These are phyloP conservation scores for Cryptomeria japonica DNA, from an alignment of 75 land plant species.

Conservation along the genomic window DNA sequence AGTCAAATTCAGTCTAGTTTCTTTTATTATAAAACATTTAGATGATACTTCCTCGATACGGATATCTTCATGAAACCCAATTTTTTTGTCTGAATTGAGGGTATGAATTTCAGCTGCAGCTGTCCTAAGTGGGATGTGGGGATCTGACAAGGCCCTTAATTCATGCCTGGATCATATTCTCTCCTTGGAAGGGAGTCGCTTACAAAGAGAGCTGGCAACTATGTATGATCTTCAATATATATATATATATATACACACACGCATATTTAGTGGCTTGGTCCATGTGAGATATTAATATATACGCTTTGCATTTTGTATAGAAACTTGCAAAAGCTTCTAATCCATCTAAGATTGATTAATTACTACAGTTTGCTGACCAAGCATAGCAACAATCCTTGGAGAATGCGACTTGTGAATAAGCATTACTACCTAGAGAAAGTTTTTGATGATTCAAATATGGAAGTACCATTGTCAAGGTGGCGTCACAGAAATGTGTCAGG, in stretches of 20 bases:
- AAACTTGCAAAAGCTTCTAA: not conserved
- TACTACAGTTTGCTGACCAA: slow-evolving; percentile 38
- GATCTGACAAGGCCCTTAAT: slow-evolving; percentile 26
- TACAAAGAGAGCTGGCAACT: slow-evolving; percentile 47
- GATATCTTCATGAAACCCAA: not conserved
- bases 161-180: slow-evolving; percentile 43
- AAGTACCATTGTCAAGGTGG: slow-evolving; percentile 42
- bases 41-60: not conserved
- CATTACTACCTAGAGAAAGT: slow-evolving; percentile 48
- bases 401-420: slow-evolving; percentile 39
- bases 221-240: slow-evolving; percentile 26
- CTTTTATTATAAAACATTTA: not conserved
- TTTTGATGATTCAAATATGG: slow-evolving; percentile 37
- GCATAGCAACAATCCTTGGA: slow-evolving; percentile 26
- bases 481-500: slow-evolving; percentile 32
- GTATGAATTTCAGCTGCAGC: slow-evolving; percentile 34
- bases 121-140: slow-evolving; percentile 28
- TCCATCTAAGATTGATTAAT: slow-evolving; percentile 3
- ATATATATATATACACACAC: not conserved
- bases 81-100: not conserved
- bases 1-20: not conserved
- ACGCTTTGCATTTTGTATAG: not conserved
- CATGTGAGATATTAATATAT: not conserved
- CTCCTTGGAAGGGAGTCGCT: slow-evolving; percentile 41
- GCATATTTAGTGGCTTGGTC: not conserved